Evolutionary conservation across 78 protist genomes (phyloP), one percentile per base, ranked within the genome.

Genomic region (Pelomyxa schiedti): DNA sequence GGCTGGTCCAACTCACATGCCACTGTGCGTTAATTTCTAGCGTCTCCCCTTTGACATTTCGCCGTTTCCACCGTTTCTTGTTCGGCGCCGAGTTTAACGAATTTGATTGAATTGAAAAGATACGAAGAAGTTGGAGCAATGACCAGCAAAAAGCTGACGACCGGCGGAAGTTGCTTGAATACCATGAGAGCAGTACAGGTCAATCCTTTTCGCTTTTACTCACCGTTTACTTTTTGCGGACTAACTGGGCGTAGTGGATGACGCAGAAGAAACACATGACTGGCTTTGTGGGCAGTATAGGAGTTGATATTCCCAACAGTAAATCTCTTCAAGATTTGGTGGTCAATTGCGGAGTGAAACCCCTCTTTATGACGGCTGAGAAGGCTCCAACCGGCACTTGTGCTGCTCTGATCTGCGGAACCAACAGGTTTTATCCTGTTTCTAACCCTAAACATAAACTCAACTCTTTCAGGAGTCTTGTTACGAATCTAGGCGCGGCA

Each of bases 401-500:
- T 80, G 97, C 96, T 22, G 95, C 88, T 35, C 75, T 86, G 36
- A 71, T 95, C 42, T 76, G 47, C 32, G 88, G 76, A 41, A 74
- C 72, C 47, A 86, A 93, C 66, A 86, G 98, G 77, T 82, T 74
- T 26, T 40, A 69, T 42, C 52, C 47, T 39, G 76, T 77, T 35
- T 53, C 39, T 58, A 39, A 24, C 35, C 6, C 8, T 8, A 35
- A n/a, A 37, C 8, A 4, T 70, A 4, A 4, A 70, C 30, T 4
- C 4, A 35, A 7, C 7, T 64, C 4, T 4, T 30, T 4, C 66
- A 77, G 79, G 8, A 75, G 94, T 24, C 74, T 93, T 35, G 84
- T 90, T 0, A 90, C 97, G 37, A 68, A 90, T 75, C 79, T 96
- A 64, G 92, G 90, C 43, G 99, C 99, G 9, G 97, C 99, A 53